Percentiles rank a stretch among this genome's conserved stretches.
Conservation (phyloP, 192 early-diverging fungal species). For the Podila verticillata region DNA sequence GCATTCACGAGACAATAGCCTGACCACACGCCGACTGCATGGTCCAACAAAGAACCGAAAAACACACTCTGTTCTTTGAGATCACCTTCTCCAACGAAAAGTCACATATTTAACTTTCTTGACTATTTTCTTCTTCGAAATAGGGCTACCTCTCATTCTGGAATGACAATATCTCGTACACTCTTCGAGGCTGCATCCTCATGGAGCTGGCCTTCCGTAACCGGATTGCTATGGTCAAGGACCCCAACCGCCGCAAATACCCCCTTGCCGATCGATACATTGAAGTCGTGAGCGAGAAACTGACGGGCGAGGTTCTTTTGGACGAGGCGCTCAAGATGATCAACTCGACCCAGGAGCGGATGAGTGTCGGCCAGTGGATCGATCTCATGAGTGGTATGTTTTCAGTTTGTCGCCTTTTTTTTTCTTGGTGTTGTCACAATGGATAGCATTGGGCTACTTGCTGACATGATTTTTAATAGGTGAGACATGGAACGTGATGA, state of each 20-base stretch:
- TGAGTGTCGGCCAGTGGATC: constrained; percentile 94
- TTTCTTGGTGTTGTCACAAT: background rate
- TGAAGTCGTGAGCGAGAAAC: constrained; percentile 82
- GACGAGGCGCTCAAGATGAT: constrained; percentile 95
- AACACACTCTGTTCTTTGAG: background rate
- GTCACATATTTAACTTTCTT: background rate
- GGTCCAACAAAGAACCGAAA: background rate
- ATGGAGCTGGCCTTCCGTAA: constrained; percentile 96
- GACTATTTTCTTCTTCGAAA: constrained; percentile 6
- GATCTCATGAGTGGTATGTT: constrained; percentile 93
- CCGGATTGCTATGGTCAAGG: constrained; percentile 88
- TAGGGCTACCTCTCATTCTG: constrained; percentile 98
- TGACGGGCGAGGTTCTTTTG: constrained; percentile 94
- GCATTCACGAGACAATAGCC: too few species aligned
- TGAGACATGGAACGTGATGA: constrained; percentile 98
- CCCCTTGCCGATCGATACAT: constrained; percentile 84
- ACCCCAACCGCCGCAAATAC: constrained; percentile 77
- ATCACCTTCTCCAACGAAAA: background rate
- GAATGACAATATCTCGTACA: constrained; percentile 99
- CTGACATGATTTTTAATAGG: constrained; percentile 58
- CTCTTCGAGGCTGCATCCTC: constrained; percentile 92
- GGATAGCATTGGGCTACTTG: background rate
- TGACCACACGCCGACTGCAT: too few species aligned
- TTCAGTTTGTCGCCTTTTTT: background rate
- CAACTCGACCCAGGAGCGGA: constrained; percentile 78